A percentile compares a stretch with the other conserved stretches of the same genome.
Conservation (phyloP, 73 alveolate species). For the Tetrahymena thermophila region DNA sequence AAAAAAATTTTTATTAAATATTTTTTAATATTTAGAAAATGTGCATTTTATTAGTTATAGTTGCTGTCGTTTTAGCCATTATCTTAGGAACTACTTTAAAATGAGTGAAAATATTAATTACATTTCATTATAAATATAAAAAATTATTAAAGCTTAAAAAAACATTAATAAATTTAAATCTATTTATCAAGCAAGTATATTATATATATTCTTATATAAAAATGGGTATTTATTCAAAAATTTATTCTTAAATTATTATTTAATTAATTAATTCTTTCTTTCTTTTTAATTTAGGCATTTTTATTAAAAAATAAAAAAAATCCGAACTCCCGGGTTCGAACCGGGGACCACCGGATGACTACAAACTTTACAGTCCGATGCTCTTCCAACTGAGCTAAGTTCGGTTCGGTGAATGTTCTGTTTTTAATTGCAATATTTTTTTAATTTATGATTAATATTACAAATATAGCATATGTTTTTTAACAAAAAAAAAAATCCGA, state of each 20-base stretch:
- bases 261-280: neutral
- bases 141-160: too few relatives aligned
- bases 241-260: neutral
- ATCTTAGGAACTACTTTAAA: neutral
- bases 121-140: too few relatives aligned
- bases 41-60: neutral
- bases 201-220: too few relatives aligned
- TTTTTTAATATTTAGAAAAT: neutral
- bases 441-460: too few relatives aligned
- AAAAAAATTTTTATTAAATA: neutral
- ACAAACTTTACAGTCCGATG: conserved; percentile 1
- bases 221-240: neutral
- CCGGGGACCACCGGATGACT: conserved; percentile 9
- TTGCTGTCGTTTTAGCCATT: neutral
- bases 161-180: neutral
- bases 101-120: neutral
- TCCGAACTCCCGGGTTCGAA: conserved; percentile 7
- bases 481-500: neutral
- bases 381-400: conserved; percentile 3
- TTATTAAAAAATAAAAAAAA: neutral
- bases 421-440: too few relatives aligned
- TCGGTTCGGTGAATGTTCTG: neutral
- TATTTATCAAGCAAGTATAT: neutral
- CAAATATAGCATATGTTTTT: too few relatives aligned
- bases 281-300: neutral